Evolutionary conservation across 2,329 filamentous ascomycete genomes (phyloP), one percentile per base, ranked within the genome.

Genomic region (Tolypocladium tropicale): DNA sequence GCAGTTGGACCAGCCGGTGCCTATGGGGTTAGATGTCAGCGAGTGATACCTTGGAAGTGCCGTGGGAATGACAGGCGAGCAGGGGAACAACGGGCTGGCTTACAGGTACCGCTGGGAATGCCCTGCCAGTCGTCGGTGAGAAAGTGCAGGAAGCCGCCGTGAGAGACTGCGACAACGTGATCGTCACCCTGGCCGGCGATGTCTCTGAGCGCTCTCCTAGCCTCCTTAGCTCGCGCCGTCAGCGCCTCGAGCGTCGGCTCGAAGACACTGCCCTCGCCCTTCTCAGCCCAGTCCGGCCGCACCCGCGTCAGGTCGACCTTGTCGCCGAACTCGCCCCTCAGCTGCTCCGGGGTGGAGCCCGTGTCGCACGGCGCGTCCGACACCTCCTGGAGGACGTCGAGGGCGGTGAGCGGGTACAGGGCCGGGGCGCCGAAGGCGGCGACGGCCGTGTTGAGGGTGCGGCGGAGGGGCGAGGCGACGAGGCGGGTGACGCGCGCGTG

Each of bases 91-190:
- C n/a, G n/a, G n/a, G n/a, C n/a, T n/a, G 23, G 21, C 75, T 56
- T 68, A 78, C 77, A 73, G 57, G 58, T 60, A 0, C 64, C 63
- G 4, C 75, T 63, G 63, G 72, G 67, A 28, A 80, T 78, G 46
- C 84, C 87, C 55, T 83, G 76, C 83, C 85, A 95, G 65, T 95
- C 90, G 62, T 91, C 82, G 0, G 89, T 94, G 60, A 96, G 74
- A 64, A 90, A 95, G 69, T 96, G 91, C 64, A 95, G 68, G 63
- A 92, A 88, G 1, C 88, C 89, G 2, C 91, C 91, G 64, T 95
- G 91, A 3, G 89, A 87, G 9, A 95, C 89, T 2, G 91, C 78
- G 0, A 86, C 83, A 32, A 95, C 81, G 62, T 93, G 81, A 4
- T 74, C 76, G 64, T 88, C 84, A 0, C 61, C 66, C 1, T 62